Evolutionary conservation across 169 alveolate species (phyloP).

Genomic region (Babesia sp.): DNA sequence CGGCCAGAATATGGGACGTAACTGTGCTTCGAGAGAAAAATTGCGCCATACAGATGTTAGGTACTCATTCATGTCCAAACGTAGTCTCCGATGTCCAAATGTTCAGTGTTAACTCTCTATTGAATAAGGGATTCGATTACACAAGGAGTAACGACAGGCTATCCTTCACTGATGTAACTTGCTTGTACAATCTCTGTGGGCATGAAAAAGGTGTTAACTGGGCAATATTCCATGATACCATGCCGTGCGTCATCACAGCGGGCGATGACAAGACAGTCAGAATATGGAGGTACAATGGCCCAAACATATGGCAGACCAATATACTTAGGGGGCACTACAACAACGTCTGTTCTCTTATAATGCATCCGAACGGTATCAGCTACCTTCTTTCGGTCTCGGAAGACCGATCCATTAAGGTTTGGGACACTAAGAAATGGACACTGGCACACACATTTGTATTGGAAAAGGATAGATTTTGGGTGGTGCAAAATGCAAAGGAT

Average conservation of each 20-base stretch:
- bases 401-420: slow-evolving; percentile 90
- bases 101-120: slow-evolving; percentile 72
- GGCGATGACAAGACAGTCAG: slow-evolving; percentile 93
- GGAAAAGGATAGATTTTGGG: slow-evolving; percentile 95
- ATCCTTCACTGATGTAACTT: slow-evolving; percentile 42
- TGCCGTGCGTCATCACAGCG: slow-evolving; percentile 89
- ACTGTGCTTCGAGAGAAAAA: slow-evolving; percentile 90
- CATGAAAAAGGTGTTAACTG: slow-evolving; percentile 97
- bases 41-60: slow-evolving; percentile 64
- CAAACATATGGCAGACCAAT: slow-evolving; percentile 92
- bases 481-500: slow-evolving; percentile 82
- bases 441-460: slow-evolving; percentile 84
- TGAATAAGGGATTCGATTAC: slow-evolving; percentile 70
- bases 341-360: slow-evolving; percentile 90
- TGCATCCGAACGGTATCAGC: slow-evolving; percentile 88
- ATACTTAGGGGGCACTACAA: slow-evolving; percentile 91
- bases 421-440: slow-evolving; percentile 92
- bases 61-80: background rate
- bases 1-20: slow-evolving; percentile 94
- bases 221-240: slow-evolving; percentile 90
- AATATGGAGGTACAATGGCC: slow-evolving; percentile 91
- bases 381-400: slow-evolving; percentile 89
- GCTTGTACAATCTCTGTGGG: slow-evolving; percentile 90
- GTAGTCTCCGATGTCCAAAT: slow-evolving; percentile 39
- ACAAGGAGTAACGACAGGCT: background rate